phyloP scores from a whole-genome alignment of 2,329 filamentous ascomycete genomes.

The Plectosphaerella plurivora region DNA sequence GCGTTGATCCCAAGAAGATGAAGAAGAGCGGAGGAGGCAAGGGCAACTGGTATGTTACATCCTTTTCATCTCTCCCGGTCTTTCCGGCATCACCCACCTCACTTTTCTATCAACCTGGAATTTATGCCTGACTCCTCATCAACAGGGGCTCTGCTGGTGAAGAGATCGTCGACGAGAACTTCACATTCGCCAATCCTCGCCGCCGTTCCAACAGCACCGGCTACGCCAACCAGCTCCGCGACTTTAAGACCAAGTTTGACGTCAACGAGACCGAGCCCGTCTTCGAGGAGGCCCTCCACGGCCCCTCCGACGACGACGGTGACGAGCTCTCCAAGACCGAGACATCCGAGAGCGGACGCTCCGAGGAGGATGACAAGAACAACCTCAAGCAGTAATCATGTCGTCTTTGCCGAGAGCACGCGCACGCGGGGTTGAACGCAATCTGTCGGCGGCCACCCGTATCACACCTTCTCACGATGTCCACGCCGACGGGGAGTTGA shows the following conservation, averaged over 20 bases:
- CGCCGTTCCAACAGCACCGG: constrained; percentile 90
- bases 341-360: constrained; percentile 56
- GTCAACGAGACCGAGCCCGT: constrained; percentile 82
- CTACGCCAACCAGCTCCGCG: constrained; percentile 62
- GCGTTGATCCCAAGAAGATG: constrained; percentile 82
- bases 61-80: constrained; percentile 7
- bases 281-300: constrained; percentile 83
- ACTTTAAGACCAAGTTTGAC: constrained; percentile 98
- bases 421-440: too few relatives aligned
- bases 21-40: constrained; percentile 96
- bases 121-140: neutral
- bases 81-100: neutral
- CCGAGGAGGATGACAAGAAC: constrained; percentile 48
- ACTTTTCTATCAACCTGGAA: neutral
- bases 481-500: neutral
- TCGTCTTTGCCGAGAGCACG: neutral
- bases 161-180: constrained; percentile 78
- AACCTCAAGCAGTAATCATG: constrained; percentile 7
- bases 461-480: too few relatives aligned
- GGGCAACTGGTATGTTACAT: constrained; percentile 76
- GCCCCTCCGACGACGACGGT: constrained; percentile 46
- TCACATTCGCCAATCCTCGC: constrained; percentile 79
- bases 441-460: too few relatives aligned
- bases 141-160: constrained; percentile 77
- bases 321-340: constrained; percentile 54